phyloP scores from a whole-genome alignment of 441 rosid genomes.

The Sinapis alba region DNA sequence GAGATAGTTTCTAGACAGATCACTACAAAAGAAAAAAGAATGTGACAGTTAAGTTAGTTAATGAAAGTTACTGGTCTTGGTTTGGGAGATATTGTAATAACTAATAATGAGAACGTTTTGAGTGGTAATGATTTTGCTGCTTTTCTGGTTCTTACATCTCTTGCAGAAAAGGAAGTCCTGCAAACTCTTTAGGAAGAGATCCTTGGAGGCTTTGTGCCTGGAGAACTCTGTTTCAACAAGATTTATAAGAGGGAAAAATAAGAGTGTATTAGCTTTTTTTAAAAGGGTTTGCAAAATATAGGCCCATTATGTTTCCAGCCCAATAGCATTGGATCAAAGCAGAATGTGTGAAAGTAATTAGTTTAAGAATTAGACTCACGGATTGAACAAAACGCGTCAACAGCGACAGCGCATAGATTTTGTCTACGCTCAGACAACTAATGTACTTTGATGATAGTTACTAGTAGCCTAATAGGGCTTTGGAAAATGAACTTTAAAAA shows the following conservation, averaged over 20 bases:
- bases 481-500: background rate
- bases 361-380: background rate
- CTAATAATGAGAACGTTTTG: background rate
- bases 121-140: background rate
- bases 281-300: background rate
- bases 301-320: constrained; percentile 4
- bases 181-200: constrained; percentile 47
- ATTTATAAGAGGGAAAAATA: background rate
- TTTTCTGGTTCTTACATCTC: constrained; percentile 42
- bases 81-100: constrained; percentile 8
- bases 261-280: background rate
- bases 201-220: constrained; percentile 53
- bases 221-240: constrained; percentile 41
- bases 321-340: background rate
- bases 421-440: background rate
- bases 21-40: constrained; percentile 41
- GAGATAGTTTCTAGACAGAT: constrained; percentile 63
- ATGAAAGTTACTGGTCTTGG: background rate
- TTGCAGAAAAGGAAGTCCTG: constrained; percentile 50
- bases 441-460: background rate
- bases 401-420: background rate
- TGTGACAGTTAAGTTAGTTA: constrained; percentile 20
- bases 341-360: background rate
- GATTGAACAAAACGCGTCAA: background rate
- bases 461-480: background rate